phyloP scores from a whole-genome alignment of 2,329 filamentous ascomycete genomes.

The Ophiostoma australiae region DNA sequence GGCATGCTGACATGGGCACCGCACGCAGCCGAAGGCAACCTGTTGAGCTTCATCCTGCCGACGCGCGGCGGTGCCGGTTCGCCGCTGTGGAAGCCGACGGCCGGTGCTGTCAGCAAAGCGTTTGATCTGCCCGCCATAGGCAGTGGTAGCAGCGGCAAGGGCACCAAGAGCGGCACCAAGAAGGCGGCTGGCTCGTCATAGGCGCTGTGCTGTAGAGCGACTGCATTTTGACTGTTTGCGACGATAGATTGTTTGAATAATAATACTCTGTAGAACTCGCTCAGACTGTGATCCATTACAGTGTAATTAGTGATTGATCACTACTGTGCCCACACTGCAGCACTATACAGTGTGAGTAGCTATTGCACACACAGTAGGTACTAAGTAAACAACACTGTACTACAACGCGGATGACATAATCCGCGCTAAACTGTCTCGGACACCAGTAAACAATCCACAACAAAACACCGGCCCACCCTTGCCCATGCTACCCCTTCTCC shows the following conservation, averaged over 20 bases:
- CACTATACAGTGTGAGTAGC: background rate
- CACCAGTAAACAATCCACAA: slow-evolving; percentile 27
- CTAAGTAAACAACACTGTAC: background rate
- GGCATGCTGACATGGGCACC: slow-evolving; percentile 80
- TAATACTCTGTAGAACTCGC: background rate
- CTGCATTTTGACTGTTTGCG: background rate
- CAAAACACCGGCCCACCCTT: slow-evolving; percentile 21
- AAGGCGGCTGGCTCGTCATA: slow-evolving; percentile 7
- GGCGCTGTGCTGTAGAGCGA: background rate
- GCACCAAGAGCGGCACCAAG: slow-evolving; percentile 13
- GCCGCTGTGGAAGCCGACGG: slow-evolving; percentile 56
- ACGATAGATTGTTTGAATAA: slow-evolving; percentile 1
- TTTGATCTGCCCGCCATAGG: slow-evolving; percentile 60
- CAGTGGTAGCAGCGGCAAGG: slow-evolving; percentile 10
- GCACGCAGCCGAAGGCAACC: slow-evolving; percentile 29
- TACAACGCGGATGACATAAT: slow-evolving; percentile 1
- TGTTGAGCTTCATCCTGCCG: slow-evolving; percentile 17
- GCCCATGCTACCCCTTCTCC: background rate
- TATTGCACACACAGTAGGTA: background rate
- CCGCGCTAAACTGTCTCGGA: slow-evolving; percentile 1
- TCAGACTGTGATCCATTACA: background rate
- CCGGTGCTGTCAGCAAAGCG: slow-evolving; percentile 57
- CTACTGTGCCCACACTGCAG: too few relatives aligned
- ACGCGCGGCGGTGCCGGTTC: slow-evolving; percentile 22
- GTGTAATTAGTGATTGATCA: background rate